Evolutionary conservation across 1,139 yeast genomes (phyloP), one percentile per base, ranked within the genome.

Genomic region (Pichia sp.): DNA sequence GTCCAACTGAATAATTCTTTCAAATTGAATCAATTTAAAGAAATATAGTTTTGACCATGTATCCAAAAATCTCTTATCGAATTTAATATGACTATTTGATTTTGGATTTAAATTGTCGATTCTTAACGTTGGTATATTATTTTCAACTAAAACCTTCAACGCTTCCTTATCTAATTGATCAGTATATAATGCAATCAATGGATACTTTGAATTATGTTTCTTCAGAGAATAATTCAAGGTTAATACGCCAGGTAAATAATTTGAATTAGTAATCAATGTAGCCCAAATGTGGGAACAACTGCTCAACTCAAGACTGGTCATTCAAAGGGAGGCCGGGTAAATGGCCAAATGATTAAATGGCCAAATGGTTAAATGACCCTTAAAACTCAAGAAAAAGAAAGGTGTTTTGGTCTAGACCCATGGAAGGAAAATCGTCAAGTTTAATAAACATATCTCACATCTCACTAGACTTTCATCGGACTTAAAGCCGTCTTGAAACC

Each of bases 21-120:
- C 73, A 55, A 72, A 80, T 56, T 78, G 76, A 16, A 63, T 58
- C 51, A 80, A 65, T 25, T 73, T 69, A 59, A 80, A 80, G 11
- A 80, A 76, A 62, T 76, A 80, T 45, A 80, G 62, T 62, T 80
- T 80, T 36, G 81, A 71, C 83, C 83, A 80, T 55, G 83, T 78
- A 62, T 80, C 83, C 58, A 74, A 68, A 62, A 79, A 79, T 41
- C 84, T 67, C 7, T 73, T 69, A 57, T 79, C 83, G 33, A 70
- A 63, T 19, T 72, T 64, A 56, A 75, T 74, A 49, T 76, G 76
- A 53, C 69, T 67, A 14, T 62, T 64, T 4, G 66, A 60, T 22
- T 10, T 6, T 0, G 82, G 81, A n/a, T 70, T 59, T 33, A 79
- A 64, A 52, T 72, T 68, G 25, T 71, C 70, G 22, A 79, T 71